A percentile compares a stretch with the other conserved stretches of the same genome.
phyloP scores from a whole-genome alignment of 2,329 filamentous ascomycete species.

The Alternaria angustiovoidea region DNA sequence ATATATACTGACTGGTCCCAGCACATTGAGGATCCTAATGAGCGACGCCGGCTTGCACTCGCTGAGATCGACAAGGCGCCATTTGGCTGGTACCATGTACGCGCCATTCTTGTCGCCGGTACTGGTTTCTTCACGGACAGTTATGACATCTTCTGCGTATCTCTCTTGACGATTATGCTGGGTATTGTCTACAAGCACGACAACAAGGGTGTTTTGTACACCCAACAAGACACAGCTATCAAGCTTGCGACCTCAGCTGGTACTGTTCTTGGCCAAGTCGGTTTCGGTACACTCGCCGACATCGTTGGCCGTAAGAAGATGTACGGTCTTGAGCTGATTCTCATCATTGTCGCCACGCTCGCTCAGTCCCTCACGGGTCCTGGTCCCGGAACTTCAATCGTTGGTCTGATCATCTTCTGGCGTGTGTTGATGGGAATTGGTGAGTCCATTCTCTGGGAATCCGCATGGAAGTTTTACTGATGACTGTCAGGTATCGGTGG shows the following conservation, averaged over 20 bases:
- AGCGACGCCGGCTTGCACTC: conserved; percentile 79
- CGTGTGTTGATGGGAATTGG: conserved; percentile 53
- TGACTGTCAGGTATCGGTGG: conserved; percentile 60
- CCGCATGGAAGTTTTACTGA: conserved; percentile 6
- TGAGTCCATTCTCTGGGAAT: conserved; percentile 50
- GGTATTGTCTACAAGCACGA: conserved; percentile 76
- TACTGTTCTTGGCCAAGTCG: conserved; percentile 82
- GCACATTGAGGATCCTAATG: conserved; percentile 73
- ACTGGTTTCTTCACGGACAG: conserved; percentile 89
- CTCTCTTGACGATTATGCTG: conserved; percentile 67
- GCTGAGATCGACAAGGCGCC: conserved; percentile 83
- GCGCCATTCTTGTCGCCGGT: conserved; percentile 79
- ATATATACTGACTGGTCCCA: not conserved
- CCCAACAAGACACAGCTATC: conserved; percentile 79
- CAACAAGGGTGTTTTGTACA: conserved; percentile 62
- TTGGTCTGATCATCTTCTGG: conserved; percentile 53
- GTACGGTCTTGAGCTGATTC: conserved; percentile 68
- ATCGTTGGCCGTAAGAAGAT: conserved; percentile 81
- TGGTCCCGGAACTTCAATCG: conserved; percentile 47
- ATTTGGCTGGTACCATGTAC: conserved; percentile 83
- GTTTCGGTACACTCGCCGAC: conserved; percentile 71
- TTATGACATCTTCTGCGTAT: conserved; percentile 68
- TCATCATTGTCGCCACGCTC: conserved; percentile 52
- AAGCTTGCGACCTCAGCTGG: conserved; percentile 86
- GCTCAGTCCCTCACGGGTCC: conserved; percentile 47